Base-by-base conservation (phyloP, 768 basidiomycete species). In the Tylopilus rubrobrunneus region DNA sequence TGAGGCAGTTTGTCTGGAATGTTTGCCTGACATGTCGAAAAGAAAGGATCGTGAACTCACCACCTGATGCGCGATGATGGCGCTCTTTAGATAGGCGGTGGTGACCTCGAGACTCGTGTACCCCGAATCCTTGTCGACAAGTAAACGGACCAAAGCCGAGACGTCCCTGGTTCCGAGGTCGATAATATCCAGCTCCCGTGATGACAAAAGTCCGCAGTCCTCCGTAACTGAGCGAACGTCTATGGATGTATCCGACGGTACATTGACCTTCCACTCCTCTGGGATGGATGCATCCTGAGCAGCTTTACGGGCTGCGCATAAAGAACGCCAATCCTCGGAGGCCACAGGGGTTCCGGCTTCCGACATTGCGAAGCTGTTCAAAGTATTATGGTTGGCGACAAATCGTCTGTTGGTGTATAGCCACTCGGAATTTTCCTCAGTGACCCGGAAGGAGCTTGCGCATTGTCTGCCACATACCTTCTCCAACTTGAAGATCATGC, bases 21-120 rank as follows among this genome's bases (percentile, higher is more conserved):
- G 11, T 44, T 37, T 14, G 1, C 42, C 21, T 21, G 27, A 48
- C 34, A 40, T 42, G 3, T 3, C 15, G 5, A 6, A 25, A 14
- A 34, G 15, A 46, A 40, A 2, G 9, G 34, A 54, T 25, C 17
- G 17, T 11, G 42, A 34, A 56, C 65, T 57, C 44, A 67, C 65
- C 1, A 56, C 45, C 29, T 66, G 66, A 45, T 68, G 66, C 12
- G 66, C 63, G 15, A 68, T 23, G 47, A 68, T 44, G 12, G 66
- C 64, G 19, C 66, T 67, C 59, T 66, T 67, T 53, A 65, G 62
- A 42, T 67, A 67, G 1, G 66, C 66, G 1, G 59, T 63, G 17
- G 66, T 67, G 36, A 66, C 66, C 25, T 66, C 66, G 6, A 66
- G 5, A 44, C 62, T 67, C 28, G 66, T 63, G 50, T 62, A 67